phyloP scores from a whole-genome alignment of 306 rosid species.

The Acacia melanoxylon region DNA sequence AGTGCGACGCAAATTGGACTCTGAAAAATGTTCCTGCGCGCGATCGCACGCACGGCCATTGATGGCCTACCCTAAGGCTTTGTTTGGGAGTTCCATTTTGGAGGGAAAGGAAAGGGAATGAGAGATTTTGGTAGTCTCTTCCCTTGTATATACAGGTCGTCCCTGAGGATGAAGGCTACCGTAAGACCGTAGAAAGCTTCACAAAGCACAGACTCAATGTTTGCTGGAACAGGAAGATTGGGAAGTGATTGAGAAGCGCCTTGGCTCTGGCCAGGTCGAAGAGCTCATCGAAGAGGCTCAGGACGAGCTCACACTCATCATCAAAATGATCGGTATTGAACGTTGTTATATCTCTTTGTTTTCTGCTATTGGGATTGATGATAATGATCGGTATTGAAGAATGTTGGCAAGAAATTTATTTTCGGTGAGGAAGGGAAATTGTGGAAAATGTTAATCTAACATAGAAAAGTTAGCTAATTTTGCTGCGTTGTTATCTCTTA shows the following conservation, averaged over 20 bases:
- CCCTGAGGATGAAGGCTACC: slow-evolving; percentile 81
- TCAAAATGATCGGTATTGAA: slow-evolving; percentile 64
- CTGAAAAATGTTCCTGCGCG: slow-evolving; percentile 64
- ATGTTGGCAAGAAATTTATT: slow-evolving; percentile 6
- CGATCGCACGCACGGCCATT: slow-evolving; percentile 77
- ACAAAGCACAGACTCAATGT: slow-evolving; percentile 68
- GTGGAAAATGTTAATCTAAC: too few relatives aligned
- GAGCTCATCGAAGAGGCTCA: slow-evolving; percentile 97
- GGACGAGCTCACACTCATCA: slow-evolving; percentile 82
- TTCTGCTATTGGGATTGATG: background rate
- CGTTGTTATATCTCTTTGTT: background rate
- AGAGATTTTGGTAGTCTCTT: slow-evolving; percentile 66
- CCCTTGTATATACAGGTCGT: slow-evolving; percentile 74
- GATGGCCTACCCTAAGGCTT: slow-evolving; percentile 74
- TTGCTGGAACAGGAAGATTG: slow-evolving; percentile 73
- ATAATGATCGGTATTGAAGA: too few relatives aligned
- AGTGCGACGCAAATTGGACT: too few relatives aligned
- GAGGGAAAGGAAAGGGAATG: slow-evolving; percentile 85
- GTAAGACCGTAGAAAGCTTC: slow-evolving; percentile 87
- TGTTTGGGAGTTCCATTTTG: slow-evolving; percentile 78
- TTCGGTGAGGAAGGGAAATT: too few relatives aligned
- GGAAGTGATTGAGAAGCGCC: slow-evolving; percentile 54
- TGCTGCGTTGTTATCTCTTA: background rate
- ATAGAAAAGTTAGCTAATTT: background rate
- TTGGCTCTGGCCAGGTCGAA: slow-evolving; percentile 79